Evolutionary conservation across 176 grass and related monocot genomes (phyloP), one percentile per base, ranked within the genome.

Genomic region (Eragrostis nindensis): DNA sequence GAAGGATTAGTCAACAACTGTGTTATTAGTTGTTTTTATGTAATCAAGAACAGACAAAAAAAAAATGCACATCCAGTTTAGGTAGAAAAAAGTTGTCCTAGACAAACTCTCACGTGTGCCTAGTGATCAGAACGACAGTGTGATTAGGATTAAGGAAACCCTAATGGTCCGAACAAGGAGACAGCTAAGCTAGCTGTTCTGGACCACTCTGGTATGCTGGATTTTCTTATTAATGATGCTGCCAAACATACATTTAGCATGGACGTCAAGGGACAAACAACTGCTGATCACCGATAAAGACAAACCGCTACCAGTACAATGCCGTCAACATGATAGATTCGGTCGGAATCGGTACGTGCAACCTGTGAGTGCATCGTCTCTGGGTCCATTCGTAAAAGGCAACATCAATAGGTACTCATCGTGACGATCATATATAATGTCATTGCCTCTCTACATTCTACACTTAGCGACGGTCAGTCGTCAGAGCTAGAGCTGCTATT

Each of bases 11-110:
- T 85, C 27, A 76, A 55, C 5, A n/a, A 68, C 2, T 24, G 14
- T 60, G 38, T 61, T n/a, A n/a, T 22, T 14, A 82, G 18, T 25
- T 63, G 55, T 41, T 30, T 77, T 53, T 9, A 82, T n/a, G 14
- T 6, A 42, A 19, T 9, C 43, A 19, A 78, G 75, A 32, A 52
- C 29, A 44, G 38, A 48, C 16, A n/a, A n/a, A n/a, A 11, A 88
- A 41, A 7, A 17, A 46, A n/a, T 50, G 0, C 17, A 4, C n/a
- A n/a, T n/a, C n/a, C n/a, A n/a, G n/a, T n/a, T n/a, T n/a, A n/a
- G n/a, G n/a, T n/a, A n/a, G n/a, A n/a, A n/a, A n/a, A n/a, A n/a
- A n/a, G n/a, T n/a, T n/a, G n/a, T n/a, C n/a, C n/a, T n/a, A n/a
- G n/a, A n/a, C n/a, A n/a, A n/a, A n/a, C n/a, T n/a, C n/a, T n/a